Conservation (phyloP, 2,329 filamentous ascomycete species). For the Emericellopsis cladophorae region DNA sequence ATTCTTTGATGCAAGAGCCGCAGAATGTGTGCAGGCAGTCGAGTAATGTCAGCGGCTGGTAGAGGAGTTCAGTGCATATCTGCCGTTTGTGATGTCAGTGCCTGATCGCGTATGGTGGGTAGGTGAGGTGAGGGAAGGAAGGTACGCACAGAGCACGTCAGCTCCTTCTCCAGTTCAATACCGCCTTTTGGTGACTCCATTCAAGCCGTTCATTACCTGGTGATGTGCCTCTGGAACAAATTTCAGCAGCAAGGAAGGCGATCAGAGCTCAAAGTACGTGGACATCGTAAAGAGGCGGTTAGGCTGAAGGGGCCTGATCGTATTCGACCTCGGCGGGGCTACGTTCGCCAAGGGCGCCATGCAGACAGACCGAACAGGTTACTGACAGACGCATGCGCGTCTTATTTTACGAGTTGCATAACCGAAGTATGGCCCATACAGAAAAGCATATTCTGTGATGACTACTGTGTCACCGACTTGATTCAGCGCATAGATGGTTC, state of each 20-base stretch:
- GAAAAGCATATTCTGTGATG: too few species aligned
- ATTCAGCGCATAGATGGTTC: too few species aligned
- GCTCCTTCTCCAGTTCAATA: constrained; percentile 78
- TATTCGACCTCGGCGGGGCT: not conserved
- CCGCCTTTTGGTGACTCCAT: constrained; percentile 39
- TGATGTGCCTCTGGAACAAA: not conserved
- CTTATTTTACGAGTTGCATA: too few species aligned
- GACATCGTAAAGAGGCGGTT: not conserved
- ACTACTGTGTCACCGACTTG: too few species aligned
- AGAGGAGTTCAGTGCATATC: constrained; percentile 95
- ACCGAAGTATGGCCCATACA: too few species aligned
- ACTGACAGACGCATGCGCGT: too few species aligned
- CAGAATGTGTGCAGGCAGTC: constrained; percentile 95
- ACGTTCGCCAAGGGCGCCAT: not conserved
- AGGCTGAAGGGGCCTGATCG: not conserved
- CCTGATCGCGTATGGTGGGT: not conserved
- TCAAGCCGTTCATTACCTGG: constrained; percentile 15
- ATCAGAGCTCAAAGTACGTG: not conserved
- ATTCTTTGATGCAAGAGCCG: constrained; percentile 88
- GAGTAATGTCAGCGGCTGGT: constrained; percentile 80
- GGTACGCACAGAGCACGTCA: constrained; percentile 78
- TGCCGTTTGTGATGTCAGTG: constrained; percentile 20
- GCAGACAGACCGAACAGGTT: not conserved
- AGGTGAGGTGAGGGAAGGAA: not conserved
- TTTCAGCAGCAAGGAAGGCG: not conserved